Conservation (phyloP, 2,329 filamentous ascomycete species). For the Cordyceps sp. region DNA sequence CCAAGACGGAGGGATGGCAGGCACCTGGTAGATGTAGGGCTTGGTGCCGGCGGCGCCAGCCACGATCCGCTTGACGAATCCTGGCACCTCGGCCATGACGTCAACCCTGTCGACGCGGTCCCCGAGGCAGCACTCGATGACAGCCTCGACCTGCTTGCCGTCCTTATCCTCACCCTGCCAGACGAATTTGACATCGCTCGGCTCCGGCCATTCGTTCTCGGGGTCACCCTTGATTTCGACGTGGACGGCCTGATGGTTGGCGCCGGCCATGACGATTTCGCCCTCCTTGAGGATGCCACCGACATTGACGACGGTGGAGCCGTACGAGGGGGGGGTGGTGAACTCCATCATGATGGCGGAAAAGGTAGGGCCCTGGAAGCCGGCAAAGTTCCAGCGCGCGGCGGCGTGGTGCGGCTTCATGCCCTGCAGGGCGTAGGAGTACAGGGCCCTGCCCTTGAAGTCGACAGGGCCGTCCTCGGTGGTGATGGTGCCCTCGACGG, state of each 20-base stretch:
- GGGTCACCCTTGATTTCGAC: conserved; percentile 52
- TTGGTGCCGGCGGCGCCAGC: conserved; percentile 78
- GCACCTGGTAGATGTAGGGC: conserved; percentile 93
- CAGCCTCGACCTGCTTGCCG: conserved; percentile 53
- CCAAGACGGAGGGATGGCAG: conserved; percentile 9
- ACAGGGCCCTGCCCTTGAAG: conserved; percentile 64
- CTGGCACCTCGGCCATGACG: conserved; percentile 91
- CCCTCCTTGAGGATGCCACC: conserved; percentile 69
- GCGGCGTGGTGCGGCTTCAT: conserved; percentile 99
- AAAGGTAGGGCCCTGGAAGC: conserved; percentile 77
- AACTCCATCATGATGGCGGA: conserved; percentile 93
- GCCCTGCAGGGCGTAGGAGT: conserved; percentile 76
- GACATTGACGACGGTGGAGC: conserved; percentile 66
- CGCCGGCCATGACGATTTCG: conserved; percentile 60
- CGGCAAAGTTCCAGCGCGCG: conserved; percentile 79
- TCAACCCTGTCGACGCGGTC: conserved; percentile 63
- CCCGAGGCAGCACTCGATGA: conserved; percentile 52
- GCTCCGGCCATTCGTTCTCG: conserved; percentile 80
- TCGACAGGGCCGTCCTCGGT: conserved; percentile 70
- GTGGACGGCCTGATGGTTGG: conserved; percentile 50
- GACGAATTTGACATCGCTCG: conserved; percentile 53
- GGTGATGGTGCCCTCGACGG: conserved; percentile 66
- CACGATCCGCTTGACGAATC: conserved; percentile 88
- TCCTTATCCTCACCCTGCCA: conserved; percentile 71
- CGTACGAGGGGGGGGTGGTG: conserved; percentile 86